Conservation (phyloP, 1,284 basidiomycete genomes). For the Ustilago sp. region DNA sequence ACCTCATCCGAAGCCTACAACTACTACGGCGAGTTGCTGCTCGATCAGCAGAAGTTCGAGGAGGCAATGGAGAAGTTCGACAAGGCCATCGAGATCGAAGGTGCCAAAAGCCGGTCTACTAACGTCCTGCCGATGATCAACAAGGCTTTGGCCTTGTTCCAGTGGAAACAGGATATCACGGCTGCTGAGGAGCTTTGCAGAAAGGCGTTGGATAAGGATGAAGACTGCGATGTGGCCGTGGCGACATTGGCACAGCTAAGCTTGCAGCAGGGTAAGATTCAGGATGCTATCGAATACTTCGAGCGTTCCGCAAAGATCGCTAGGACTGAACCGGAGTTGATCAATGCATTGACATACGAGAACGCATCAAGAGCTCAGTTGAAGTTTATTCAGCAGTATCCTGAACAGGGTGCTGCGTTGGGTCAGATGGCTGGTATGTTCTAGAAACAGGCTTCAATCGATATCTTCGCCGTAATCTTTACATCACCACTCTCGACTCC, state of each 20-base stretch:
- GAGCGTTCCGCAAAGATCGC: slow-evolving; percentile 85
- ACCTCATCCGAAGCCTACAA: slow-evolving; percentile 69
- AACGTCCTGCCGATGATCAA: slow-evolving; percentile 82
- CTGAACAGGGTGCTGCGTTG: slow-evolving; percentile 63
- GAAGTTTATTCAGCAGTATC: slow-evolving; percentile 66
- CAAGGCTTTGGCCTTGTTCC: slow-evolving; percentile 94
- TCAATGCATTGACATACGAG: slow-evolving; percentile 88
- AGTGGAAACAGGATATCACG: slow-evolving; percentile 90
- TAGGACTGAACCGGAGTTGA: slow-evolving; percentile 88
- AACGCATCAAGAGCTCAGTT: slow-evolving; percentile 71
- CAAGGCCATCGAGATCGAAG: slow-evolving; percentile 88
- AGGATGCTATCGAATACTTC: slow-evolving; percentile 88
- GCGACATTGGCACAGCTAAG: slow-evolving; percentile 94
- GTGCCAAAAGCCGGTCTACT: slow-evolving; percentile 62
- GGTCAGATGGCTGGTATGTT: slow-evolving; percentile 63
- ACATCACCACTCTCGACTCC: neutral
- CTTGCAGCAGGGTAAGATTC: slow-evolving; percentile 90
- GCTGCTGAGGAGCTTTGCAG: slow-evolving; percentile 86
- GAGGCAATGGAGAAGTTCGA: slow-evolving; percentile 97
- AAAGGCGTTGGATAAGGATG: slow-evolving; percentile 84
- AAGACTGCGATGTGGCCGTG: slow-evolving; percentile 95
- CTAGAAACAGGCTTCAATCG: slow-evolving; percentile 1
- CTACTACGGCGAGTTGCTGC: slow-evolving; percentile 87
- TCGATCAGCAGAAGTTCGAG: slow-evolving; percentile 90
- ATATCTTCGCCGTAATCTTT: neutral